Base-by-base conservation (phyloP, 164 flowering plant species). In the Houttuynia cordata region DNA sequence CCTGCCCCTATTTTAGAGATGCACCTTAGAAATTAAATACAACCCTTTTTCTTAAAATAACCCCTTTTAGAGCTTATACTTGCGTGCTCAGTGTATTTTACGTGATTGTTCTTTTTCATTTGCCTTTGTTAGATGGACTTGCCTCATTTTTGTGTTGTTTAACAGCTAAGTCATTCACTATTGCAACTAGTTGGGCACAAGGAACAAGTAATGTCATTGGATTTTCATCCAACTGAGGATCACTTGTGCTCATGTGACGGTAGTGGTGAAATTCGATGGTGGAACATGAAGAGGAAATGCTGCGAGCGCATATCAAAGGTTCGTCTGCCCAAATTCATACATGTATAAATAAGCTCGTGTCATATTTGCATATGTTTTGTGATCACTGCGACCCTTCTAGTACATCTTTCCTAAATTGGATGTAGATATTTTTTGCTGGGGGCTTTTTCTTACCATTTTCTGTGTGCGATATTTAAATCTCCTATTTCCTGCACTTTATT, bases 221-320 rank as follows among this genome's bases (percentile, higher is more conserved):
- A 88, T 58, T 88, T 85, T 64, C 89, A 88, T 62, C 91, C 90
- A 22, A 82, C 71, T 53, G 83, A 83, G 57, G 91, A 88, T 60
- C 73, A 85, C 50, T 70, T 88, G 53, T 82, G 89, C 74, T 85
- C 89, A 7, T 82, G 89, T 71, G 96, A 87, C 67, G 79, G 79
- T 17, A 83, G 85, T 71, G 87, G 87, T 62, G 88, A 83, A 67
- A 84, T 85, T 59, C 65, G 88, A 41, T 82, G 79, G 42, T 88
- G 96, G 91, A 79, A 82, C 59, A 79, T 88, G 17, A 80, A 63
- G 30, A 74, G 78, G 41, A 84, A 82, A 51, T 73, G 77, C 70
- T 87, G 83, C 62, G 22, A 70, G 19, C 53, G 77, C 65, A 76
- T 79, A 8, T 81, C 73, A 68, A 87, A 83, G 90, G 94, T 84